Evolutionary conservation across 176 grass and related monocot genomes (phyloP), one percentile per base, ranked within the genome.

Genomic region (Lolium multiflorum): DNA sequence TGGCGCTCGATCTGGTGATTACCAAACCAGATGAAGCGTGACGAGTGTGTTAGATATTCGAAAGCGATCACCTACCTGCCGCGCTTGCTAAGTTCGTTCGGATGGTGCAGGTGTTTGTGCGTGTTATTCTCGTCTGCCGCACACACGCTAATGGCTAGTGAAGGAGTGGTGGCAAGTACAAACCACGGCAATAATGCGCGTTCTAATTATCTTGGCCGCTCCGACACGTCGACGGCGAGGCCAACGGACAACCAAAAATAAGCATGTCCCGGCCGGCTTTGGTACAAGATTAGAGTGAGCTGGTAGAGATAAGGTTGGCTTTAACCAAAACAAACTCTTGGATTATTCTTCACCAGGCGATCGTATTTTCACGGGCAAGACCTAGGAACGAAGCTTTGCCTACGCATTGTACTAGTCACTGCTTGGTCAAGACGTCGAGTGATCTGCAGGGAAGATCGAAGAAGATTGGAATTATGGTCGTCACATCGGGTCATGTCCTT

Each of bases 11-110:
- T 39, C 21, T 43, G 48, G 11, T 41, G 80, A 82, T 39, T 54
- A 39, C 70, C 70, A 63, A 37, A 55, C 24, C 48, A n/a, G n/a
- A 84, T 50, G 60, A 74, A 84, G 54, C 35, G 74, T 37, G 70
- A 70, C 3, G 37, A 20, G 17, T 64, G 22, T 64, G 26, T 66
- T 43, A 8, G 41, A 43, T 35, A 35, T 66, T 14, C 63, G 14
- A 50, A 74, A 49, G 44, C 4, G 39, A 25, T 61, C n/a, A 61
- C 55, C 69, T 31, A 74, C 22, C 20, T 21, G 58, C 16, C 26
- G 47, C 74, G 71, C 57, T 17, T 84, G 50, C 41, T 83, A 57
- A 82, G 56, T 82, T 31, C 66, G 41, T 15, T 65, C 12, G 7
- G 5, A 20, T 20, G 65, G 16, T 38, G 4, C 3, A 72, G 20